phyloP scores from a whole-genome alignment of 257 asterid species.

The Nicotiana undulata region DNA sequence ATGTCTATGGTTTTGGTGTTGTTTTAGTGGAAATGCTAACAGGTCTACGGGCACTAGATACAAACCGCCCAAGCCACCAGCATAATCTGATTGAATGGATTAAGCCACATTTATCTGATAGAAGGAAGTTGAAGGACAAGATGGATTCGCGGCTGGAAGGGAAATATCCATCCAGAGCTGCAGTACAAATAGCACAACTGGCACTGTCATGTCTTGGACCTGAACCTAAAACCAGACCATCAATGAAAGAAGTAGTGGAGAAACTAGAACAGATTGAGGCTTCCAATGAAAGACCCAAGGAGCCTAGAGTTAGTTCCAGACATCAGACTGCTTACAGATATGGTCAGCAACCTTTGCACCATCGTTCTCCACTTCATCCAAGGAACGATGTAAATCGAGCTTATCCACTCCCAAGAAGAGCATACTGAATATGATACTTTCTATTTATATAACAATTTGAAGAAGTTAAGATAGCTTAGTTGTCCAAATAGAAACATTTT shows the following conservation, averaged over 20 bases:
- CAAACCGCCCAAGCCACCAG: slow-evolving; percentile 42
- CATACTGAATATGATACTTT: slow-evolving; percentile 4
- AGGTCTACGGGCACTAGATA: slow-evolving; percentile 50
- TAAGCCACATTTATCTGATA: slow-evolving; percentile 47
- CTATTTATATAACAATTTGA: neutral
- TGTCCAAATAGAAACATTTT: neutral
- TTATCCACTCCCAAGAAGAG: slow-evolving; percentile 52
- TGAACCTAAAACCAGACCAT: slow-evolving; percentile 53
- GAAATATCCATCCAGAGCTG: slow-evolving; percentile 52
- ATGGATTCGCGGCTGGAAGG: slow-evolving; percentile 62
- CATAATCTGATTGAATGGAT: slow-evolving; percentile 57
- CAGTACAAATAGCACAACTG: slow-evolving; percentile 44
- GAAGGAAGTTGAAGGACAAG: slow-evolving; percentile 46
- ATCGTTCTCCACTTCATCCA: slow-evolving; percentile 45
- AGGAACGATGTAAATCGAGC: slow-evolving; percentile 38
- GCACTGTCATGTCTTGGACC: slow-evolving; percentile 48
- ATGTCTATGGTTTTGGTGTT: slow-evolving; percentile 67
- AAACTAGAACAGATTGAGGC: slow-evolving; percentile 31
- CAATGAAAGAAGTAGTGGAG: slow-evolving; percentile 57
- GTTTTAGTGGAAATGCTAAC: slow-evolving; percentile 65
- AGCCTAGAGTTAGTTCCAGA: slow-evolving; percentile 20
- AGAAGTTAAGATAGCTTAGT: neutral
- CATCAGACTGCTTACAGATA: slow-evolving; percentile 19
- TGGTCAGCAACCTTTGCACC: slow-evolving; percentile 28
- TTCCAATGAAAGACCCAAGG: slow-evolving; percentile 35